Conservation (phyloP, 129 eudicot genomes). For the Chrysanthemum lavandulifolium region DNA sequence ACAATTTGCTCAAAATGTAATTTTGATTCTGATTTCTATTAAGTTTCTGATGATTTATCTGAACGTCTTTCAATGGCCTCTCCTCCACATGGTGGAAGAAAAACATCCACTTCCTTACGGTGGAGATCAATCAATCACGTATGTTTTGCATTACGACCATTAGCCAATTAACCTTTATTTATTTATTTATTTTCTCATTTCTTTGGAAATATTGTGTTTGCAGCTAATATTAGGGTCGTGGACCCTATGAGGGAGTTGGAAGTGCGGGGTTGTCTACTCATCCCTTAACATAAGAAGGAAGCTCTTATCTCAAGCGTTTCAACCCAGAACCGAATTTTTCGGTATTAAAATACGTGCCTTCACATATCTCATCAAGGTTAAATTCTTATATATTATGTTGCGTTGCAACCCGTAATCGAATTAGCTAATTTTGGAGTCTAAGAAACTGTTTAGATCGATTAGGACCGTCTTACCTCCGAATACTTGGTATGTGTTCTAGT, state of each 20-base stretch:
- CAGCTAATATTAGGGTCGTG: constrained; percentile 84
- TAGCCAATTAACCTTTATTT: not conserved
- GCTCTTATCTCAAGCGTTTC: constrained; percentile 64
- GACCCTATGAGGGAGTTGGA: constrained; percentile 92
- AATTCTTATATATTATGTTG: not conserved
- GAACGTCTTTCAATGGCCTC: constrained; percentile 85
- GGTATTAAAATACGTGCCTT: constrained; percentile 28
- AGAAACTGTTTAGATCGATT: too few species aligned
- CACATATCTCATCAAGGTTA: not conserved
- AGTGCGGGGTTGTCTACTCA: constrained; percentile 72
- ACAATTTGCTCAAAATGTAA: not conserved
- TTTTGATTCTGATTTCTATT: not conserved
- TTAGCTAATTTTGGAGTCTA: too few species aligned
- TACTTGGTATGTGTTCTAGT: too few species aligned
- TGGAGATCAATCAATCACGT: constrained; percentile 45
- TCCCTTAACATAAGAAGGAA: constrained; percentile 58
- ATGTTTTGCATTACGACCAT: constrained; percentile 23
- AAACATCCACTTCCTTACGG: constrained; percentile 18
- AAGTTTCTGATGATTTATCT: constrained; percentile 96
- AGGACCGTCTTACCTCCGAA: too few species aligned
- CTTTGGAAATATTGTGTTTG: constrained; percentile 22
- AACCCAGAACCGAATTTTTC: constrained; percentile 56
- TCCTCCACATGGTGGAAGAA: constrained; percentile 27
- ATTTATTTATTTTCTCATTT: not conserved
- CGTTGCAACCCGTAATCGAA: not conserved